Base-by-base conservation (phyloP, 2,329 filamentous ascomycete species). In the Aspergillus viridinutans region DNA sequence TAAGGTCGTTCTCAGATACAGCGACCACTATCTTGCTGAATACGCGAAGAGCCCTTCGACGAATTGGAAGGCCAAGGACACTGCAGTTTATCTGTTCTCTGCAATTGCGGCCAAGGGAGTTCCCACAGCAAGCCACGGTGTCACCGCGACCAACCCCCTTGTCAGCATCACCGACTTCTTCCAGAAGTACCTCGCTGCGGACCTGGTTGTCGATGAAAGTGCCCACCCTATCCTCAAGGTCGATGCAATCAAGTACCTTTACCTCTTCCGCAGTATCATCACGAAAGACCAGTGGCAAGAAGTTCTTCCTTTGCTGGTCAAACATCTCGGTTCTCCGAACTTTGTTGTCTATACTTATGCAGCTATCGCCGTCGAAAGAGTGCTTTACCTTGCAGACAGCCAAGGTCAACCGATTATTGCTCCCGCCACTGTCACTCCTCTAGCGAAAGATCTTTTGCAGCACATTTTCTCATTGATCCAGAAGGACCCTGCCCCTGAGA, bases 321-420 rank as follows among this genome's bases (percentile, higher is more conserved):
- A 94, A 70, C 95, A 97, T 70, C 81, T 99, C 64, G 90, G 86
- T 60, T 95, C 92, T 2, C 82, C 86, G 23, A 94, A 97, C 74
- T 97, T 97, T 67, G 94, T 97, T 56, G 92, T 97, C 43, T 97
- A 99, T 77, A 97, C 92, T 0, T 99, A 99, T 70, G 92, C 94
- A 12, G 90, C 94, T 9, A 96, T 99, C 69, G 92, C 93, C 2
- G 89, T 97, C n/a, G 94, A 99, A 77, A 85, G 94, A 56, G 90
- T 93, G 1, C 81, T 99, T 21, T 95, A 88, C 75, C 84, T 99
- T 67, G 86, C 87, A 4, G 87, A 94, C 69, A 86, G 88, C 61
- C 80, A 84, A 25, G 87, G 89, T 48, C 84, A 89, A 65, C 86
- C 91, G 42, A 83, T 97, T 63, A 95, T 99, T 66, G 82, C 89